These are phyloP conservation scores for Hyphodiscus hymeniophilus DNA, from an alignment of 495 filamentous ascomycete species.

Conservation along the genomic window DNA sequence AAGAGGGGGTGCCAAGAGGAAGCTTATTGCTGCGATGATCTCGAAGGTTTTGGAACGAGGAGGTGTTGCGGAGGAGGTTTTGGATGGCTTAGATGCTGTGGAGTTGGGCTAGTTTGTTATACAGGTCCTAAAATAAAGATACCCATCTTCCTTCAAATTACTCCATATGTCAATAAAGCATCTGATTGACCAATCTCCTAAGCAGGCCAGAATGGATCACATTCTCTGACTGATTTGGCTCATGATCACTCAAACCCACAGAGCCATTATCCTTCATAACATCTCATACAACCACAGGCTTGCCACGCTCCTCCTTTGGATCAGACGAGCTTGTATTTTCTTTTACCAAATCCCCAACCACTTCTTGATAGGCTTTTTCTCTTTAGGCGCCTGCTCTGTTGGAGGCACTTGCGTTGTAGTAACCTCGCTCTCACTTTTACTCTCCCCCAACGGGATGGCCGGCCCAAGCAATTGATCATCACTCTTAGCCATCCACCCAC, in stretches of 20 bases:
- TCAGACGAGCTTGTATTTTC: no score
- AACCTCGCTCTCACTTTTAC: constrained; percentile 25
- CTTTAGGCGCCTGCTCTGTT: constrained; percentile 2
- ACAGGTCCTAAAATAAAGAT: constrained; percentile 9
- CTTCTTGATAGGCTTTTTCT: constrained; percentile 47
- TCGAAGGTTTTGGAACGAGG: constrained; percentile 57
- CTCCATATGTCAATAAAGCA: background rate
- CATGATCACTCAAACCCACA: no score
- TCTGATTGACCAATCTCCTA: background rate
- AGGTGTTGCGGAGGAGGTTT: constrained; percentile 77
- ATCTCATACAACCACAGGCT: no score
- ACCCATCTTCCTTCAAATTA: background rate
- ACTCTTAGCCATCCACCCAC: constrained; percentile 33
- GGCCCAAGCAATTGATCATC: constrained; percentile 28
- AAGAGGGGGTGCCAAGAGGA: constrained; percentile 65
- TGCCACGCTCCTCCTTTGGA: no score
- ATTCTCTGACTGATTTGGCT: no score
- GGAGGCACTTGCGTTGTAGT: constrained; percentile 23
- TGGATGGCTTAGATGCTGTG: constrained; percentile 64
- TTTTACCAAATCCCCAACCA: constrained; percentile 56
- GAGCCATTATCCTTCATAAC: no score
- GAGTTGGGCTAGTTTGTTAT: constrained; percentile 34
- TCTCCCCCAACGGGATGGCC: constrained; percentile 23
- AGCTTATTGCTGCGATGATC: constrained; percentile 57
- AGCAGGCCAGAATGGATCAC: no score